Base-by-base conservation (phyloP, 179 eudicot species). In the Beta macrorhiza region DNA sequence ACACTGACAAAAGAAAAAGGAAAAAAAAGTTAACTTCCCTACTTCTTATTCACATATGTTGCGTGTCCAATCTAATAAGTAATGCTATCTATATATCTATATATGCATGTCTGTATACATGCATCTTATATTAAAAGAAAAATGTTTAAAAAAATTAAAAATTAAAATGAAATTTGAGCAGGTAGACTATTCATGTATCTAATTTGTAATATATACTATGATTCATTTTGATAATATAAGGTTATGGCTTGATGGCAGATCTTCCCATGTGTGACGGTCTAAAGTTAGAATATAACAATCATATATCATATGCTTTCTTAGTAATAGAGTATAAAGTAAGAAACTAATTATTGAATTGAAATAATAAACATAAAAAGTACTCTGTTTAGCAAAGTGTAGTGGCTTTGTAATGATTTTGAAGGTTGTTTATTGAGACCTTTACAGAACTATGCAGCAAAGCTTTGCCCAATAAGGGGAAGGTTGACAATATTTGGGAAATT, bases 241-340 rank as follows among this genome's bases (percentile, higher is more conserved):
- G 74, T 44, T 44, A 45, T 44, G 55, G 74, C 25, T 44, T 44
- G 5, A 16, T 7, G 67, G 67, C 84, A 78, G 75, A 57, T 82
- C 73, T 22, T 37, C 62, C 85, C 81, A 78, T 82, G 85, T 82
- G 82, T 82, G 61, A 51, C 62, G 82, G 61, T 78, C 72, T 78
- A 79, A 83, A 79, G 79, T 32, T 32, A 17, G 71, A 79, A 25
- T 58, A 74, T 56, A 56, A 37, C 12, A 82, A 73, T 22, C 20
- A 78, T 62, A 57, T 9, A 73, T 64, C 10, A 65, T 32, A 67
- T 32, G 19, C 53, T 42, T 42, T 53, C 42, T 11, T 67, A 49
- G 17, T 47, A 62, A 10, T 19, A 65, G 59, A 32, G 52, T 70
- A 74, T 81, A 52, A 55, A 74, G 62, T 29, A 44, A 16, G 37